Conservation (phyloP, 495 filamentous ascomycete genomes). For the Cercophora sp. region DNA sequence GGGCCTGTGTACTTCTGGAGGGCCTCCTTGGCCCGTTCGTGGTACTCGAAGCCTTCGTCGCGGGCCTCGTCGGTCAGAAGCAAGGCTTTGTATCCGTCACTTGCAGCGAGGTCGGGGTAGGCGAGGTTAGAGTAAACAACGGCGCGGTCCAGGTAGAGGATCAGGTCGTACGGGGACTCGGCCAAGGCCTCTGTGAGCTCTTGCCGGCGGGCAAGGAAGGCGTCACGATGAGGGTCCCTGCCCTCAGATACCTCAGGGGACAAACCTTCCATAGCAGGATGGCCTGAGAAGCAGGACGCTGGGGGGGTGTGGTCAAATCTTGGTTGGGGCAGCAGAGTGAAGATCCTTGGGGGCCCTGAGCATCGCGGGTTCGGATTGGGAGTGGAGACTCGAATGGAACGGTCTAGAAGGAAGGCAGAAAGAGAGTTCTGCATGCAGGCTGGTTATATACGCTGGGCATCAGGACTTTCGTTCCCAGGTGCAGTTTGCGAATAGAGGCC, state of each 20-base stretch:
- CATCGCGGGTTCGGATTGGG: conserved; percentile 7
- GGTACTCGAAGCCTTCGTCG: conserved; percentile 65
- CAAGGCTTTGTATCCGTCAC: conserved; percentile 86
- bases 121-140: conserved; percentile 66
- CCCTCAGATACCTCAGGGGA: conserved; percentile 30
- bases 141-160: conserved; percentile 70
- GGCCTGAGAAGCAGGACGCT: background rate
- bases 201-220: conserved; percentile 43
- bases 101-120: conserved; percentile 85
- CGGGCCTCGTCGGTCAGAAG: conserved; percentile 76
- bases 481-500: background rate
- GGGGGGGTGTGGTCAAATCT: background rate
- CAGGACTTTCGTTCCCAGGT: no score
- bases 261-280: conserved; percentile 35
- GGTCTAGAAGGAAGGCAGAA: conserved; percentile 19
- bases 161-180: conserved; percentile 68
- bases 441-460: conserved; percentile 4
- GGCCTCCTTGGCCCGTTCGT: conserved; percentile 49
- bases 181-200: conserved; percentile 46
- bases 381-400: conserved; percentile 11
- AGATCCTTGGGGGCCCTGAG: background rate
- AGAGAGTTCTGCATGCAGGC: conserved; percentile 10
- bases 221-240: conserved; percentile 29
- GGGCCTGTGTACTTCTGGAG: conserved; percentile 29
- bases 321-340: background rate